Evolutionary conservation across 2,329 filamentous ascomycete species (phyloP), one percentile per base, ranked within the genome.

Genomic region (Alternaria consortialis): DNA sequence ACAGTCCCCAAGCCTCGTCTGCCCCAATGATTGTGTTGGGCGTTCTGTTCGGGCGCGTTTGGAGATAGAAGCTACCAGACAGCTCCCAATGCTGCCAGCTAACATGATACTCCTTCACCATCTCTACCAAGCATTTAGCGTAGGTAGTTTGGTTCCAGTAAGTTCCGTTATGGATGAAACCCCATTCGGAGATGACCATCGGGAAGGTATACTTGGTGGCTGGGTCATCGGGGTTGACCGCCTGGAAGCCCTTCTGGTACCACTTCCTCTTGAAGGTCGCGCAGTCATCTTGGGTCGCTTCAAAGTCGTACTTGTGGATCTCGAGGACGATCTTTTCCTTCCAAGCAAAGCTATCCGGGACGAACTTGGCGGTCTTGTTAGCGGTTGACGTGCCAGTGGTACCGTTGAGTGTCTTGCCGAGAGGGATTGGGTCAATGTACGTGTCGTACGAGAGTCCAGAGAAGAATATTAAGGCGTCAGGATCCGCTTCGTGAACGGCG

Each of bases 131-230:
- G 42, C 73, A 77, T 44, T 62, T 71, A 5, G 70, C 72, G 50
- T 77, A 76, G 7, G 73, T 76, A 4, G 71, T 76, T 44, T 76
- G 72, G 13, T 76, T 73, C 68, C 70, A 77, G 42, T 75, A 77
- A 2, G 63, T 69, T 7, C 70, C 74, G 43, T 76, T 73, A 0
- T 73, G 65, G 17, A 75, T 74, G 37, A 76, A 77, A 0, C 74
- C 73, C 73, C 71, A 77, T 37, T 76, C 74, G 0, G 74, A 75
- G 4, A 76, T 69, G 2, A 75, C 73, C 67, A 75, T 71, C 7
- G 74, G 74, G 40, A 76, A 75, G 7, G 68, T 51, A 17, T 74
- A 72, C 51, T 74, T 72, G 15, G 74, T 75, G 1, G 61, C 43
- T n/a, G 70, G 68, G 47, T 77, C 74, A 1, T 65, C 59, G 0